Percentiles rank a stretch among this genome's conserved stretches.
These are phyloP conservation scores for Aspergillus cavernicola DNA, from an alignment of 495 filamentous ascomycete species.

Conservation along the genomic window DNA sequence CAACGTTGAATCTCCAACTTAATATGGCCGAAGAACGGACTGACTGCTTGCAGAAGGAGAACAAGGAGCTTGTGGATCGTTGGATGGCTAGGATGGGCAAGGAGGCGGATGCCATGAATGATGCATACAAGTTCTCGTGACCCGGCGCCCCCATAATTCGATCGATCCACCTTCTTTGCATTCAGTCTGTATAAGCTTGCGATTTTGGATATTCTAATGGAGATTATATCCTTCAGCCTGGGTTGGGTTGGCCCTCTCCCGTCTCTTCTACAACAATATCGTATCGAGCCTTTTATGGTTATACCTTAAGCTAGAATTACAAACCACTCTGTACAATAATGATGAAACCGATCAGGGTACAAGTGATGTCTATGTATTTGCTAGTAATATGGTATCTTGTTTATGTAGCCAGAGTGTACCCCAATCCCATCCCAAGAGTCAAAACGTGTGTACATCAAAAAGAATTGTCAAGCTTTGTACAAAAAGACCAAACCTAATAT, in stretches of 20 bases:
- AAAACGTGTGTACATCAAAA: not conserved
- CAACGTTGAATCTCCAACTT: conserved; percentile 78
- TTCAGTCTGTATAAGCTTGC: no score
- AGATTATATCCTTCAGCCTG: no score
- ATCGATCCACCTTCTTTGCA: no score
- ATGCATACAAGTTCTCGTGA: conserved; percentile 48
- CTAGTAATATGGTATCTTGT: conserved; percentile 4
- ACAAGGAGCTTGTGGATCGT: conserved; percentile 80
- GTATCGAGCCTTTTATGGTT: no score
- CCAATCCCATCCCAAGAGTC: not conserved
- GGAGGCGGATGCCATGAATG: conserved; percentile 88
- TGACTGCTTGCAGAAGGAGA: conserved; percentile 70
- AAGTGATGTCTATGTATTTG: conserved; percentile 1
- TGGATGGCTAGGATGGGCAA: conserved; percentile 85
- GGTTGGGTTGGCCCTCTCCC: no score
- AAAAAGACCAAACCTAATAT: not conserved
- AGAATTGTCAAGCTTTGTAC: not conserved
- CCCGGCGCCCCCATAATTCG: no score
- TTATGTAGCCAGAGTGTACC: not conserved
- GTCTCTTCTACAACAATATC: no score
- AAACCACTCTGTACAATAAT: not conserved
- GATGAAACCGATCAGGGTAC: not conserved
- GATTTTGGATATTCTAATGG: no score
- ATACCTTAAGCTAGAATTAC: no score
- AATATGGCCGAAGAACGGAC: conserved; percentile 75